phyloP scores from a whole-genome alignment of 208 protist genomes.

The Leptomonas seymouri region DNA sequence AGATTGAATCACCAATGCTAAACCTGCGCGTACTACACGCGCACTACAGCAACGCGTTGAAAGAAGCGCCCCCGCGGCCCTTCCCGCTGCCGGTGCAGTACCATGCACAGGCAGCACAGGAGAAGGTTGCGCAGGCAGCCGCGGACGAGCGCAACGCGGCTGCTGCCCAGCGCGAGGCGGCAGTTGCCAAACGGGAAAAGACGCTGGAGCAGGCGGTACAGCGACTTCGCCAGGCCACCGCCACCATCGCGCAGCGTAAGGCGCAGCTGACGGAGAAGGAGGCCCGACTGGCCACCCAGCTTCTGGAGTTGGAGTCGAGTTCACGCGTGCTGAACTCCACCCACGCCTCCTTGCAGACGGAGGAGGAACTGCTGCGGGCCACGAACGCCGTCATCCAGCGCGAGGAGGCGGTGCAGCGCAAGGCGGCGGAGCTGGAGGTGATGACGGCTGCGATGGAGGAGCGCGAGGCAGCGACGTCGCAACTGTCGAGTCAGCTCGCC shows the following conservation, averaged over 20 bases:
- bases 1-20: constrained; percentile 43
- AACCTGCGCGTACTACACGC: constrained; percentile 54
- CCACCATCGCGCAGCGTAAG: constrained; percentile 22
- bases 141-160: not conserved
- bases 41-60: constrained; percentile 39
- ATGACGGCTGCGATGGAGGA: constrained; percentile 33
- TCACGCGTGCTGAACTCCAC: not conserved
- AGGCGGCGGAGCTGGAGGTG: constrained; percentile 32
- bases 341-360: not conserved
- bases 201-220: constrained; percentile 24
- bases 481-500: constrained; percentile 52
- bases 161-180: constrained; percentile 8
- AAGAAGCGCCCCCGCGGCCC: constrained; percentile 7
- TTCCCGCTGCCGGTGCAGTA: constrained; percentile 32
- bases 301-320: not conserved
- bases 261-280: constrained; percentile 5
- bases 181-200: constrained; percentile 7
- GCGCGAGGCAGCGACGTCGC: constrained; percentile 42
- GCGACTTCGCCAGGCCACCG: constrained; percentile 28
- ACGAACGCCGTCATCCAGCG: constrained; percentile 21
- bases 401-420: constrained; percentile 34
- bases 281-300: not conserved
- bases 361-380: constrained; percentile 26
- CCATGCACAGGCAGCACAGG: not conserved
- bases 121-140: not conserved